These are phyloP conservation scores for Suillus weaverae DNA, from an alignment of 768 basidiomycete species.

Conservation along the genomic window DNA sequence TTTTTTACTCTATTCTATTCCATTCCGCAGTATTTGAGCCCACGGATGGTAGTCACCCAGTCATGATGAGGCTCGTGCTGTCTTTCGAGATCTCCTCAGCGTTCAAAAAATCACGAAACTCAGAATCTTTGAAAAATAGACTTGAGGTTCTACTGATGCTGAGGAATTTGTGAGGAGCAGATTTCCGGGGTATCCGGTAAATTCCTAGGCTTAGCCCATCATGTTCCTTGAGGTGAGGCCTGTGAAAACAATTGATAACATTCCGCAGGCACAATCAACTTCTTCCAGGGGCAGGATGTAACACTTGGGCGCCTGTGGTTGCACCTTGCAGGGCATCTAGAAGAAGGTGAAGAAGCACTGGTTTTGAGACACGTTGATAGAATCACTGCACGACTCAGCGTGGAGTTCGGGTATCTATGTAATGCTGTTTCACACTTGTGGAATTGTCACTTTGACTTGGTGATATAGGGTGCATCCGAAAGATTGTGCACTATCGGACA, in stretches of 20 bases:
- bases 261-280: neutral
- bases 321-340: neutral
- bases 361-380: neutral
- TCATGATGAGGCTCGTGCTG: no score
- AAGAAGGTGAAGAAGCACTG: neutral
- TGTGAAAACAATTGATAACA: neutral
- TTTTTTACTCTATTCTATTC: no score
- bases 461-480: neutral
- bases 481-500: neutral
- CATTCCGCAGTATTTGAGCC: no score
- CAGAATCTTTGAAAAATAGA: no score
- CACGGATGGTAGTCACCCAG: no score
- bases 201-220: neutral
- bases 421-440: neutral
- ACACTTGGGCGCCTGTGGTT: neutral
- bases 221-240: neutral
- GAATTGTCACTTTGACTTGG: neutral
- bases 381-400: neutral
- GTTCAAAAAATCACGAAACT: no score
- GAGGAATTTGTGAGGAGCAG: neutral
- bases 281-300: neutral
- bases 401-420: neutral
- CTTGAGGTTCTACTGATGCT: no score
- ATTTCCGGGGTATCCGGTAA: neutral
- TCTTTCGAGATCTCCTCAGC: no score